Evolutionary conservation across 345 rosid genomes (phyloP).

Genomic region (Salix brachista): DNA sequence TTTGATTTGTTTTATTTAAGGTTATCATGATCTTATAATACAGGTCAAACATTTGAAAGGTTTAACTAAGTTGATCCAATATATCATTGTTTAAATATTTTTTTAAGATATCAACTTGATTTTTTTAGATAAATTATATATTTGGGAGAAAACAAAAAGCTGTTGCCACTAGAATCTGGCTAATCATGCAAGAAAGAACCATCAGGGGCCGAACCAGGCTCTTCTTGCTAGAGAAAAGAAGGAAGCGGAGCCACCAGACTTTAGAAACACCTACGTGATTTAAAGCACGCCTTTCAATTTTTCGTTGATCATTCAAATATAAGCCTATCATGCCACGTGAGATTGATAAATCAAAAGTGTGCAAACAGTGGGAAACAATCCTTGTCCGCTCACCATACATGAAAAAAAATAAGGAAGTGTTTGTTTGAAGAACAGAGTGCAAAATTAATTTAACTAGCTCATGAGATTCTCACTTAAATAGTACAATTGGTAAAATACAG

Average conservation of each 20-base stretch:
- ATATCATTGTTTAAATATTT: too few species aligned
- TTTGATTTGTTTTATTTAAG: too few species aligned
- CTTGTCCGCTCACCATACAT: neutral
- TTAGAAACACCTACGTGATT: neutral
- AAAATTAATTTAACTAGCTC: neutral
- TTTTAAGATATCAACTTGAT: too few species aligned
- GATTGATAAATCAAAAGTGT: neutral
- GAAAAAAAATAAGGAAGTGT: neutral
- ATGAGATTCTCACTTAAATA: neutral
- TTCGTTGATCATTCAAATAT: neutral
- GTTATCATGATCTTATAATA: too few species aligned
- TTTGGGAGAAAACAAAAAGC: neutral
- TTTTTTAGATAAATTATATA: too few species aligned
- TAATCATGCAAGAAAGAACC: neutral
- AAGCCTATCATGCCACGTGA: neutral
- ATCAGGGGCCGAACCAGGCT: neutral
- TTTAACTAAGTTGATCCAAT: too few species aligned
- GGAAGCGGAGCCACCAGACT: neutral
- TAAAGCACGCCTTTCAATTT: neutral
- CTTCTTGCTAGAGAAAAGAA: neutral
- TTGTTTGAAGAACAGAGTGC: neutral
- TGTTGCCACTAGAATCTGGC: neutral
- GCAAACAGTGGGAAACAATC: neutral
- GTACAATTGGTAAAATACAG: neutral
- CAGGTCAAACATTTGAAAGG: too few species aligned